Evolutionary conservation across 2,329 filamentous ascomycete genomes (phyloP).

Genomic region (Talaromyces sp.): DNA sequence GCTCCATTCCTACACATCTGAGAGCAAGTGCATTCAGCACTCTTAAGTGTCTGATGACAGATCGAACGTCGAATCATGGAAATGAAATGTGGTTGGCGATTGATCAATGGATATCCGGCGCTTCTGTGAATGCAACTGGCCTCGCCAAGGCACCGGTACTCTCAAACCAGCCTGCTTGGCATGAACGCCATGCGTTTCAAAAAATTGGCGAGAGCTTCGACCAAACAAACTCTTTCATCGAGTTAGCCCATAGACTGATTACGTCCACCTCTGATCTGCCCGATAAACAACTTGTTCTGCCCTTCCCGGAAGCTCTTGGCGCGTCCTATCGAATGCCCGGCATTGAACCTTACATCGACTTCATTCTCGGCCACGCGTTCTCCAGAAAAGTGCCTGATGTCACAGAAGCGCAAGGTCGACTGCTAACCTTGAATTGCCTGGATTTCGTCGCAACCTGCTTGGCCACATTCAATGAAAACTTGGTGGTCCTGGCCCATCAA

Average conservation of each 20-base stretch:
- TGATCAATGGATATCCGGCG: constrained; percentile 72
- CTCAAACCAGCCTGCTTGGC: constrained; percentile 36
- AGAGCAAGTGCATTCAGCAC: constrained; percentile 80
- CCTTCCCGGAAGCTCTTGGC: constrained; percentile 83
- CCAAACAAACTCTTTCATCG: constrained; percentile 77
- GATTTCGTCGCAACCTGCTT: constrained; percentile 77
- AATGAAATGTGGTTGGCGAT: constrained; percentile 73
- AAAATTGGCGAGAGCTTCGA: constrained; percentile 76
- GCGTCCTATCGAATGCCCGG: constrained; percentile 73
- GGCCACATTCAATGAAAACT: constrained; percentile 85
- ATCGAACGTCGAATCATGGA: constrained; percentile 64
- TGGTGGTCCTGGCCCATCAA: constrained; percentile 78
- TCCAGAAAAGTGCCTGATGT: constrained; percentile 61
- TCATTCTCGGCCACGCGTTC: constrained; percentile 75
- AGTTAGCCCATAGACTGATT: constrained; percentile 68
- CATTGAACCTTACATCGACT: constrained; percentile 90
- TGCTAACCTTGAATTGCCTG: constrained; percentile 74
- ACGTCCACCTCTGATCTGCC: constrained; percentile 46
- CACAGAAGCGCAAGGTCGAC: constrained; percentile 63
- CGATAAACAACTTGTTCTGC: constrained; percentile 66
- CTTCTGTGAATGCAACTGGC: constrained; percentile 30
- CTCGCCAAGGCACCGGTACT: constrained; percentile 43
- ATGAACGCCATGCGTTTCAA: constrained; percentile 61
- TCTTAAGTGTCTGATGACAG: constrained; percentile 67
- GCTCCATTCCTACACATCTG: constrained; percentile 68